phyloP scores from a whole-genome alignment of 306 rosid species.

The Glycine tomentella region DNA sequence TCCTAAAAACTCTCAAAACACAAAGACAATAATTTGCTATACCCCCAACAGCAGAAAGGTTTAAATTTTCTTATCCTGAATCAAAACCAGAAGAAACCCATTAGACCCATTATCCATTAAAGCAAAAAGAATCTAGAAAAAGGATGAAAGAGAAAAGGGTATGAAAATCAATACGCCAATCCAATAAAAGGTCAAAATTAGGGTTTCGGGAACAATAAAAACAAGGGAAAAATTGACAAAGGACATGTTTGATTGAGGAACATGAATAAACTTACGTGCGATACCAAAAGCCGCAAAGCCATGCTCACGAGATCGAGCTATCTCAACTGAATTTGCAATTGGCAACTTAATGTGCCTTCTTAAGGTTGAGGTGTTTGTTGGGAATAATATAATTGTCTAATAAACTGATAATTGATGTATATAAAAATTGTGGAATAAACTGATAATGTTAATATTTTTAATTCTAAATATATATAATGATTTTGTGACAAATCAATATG shows the following conservation, averaged over 20 bases:
- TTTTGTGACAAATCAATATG: no score
- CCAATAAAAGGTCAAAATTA: neutral
- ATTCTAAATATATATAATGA: no score
- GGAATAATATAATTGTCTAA: neutral
- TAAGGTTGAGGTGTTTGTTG: neutral
- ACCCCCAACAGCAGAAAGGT: neutral
- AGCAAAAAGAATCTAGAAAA: neutral
- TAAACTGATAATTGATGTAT: no score
- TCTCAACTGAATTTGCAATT: conserved; percentile 1
- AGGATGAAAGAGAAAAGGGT: neutral
- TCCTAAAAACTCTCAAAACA: neutral
- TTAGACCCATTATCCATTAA: conserved; percentile 2
- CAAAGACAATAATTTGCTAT: neutral
- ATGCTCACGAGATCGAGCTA: conserved; percentile 39
- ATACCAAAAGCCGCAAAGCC: conserved; percentile 72
- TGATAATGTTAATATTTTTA: neutral
- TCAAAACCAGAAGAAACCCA: neutral
- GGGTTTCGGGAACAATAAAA: conserved; percentile 22
- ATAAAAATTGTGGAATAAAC: neutral
- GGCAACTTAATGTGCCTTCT: neutral
- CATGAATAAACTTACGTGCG: conserved; percentile 58
- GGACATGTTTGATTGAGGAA: neutral
- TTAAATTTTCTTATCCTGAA: neutral
- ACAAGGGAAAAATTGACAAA: neutral
- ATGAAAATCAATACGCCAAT: neutral